Evolutionary conservation across 2,329 filamentous ascomycete genomes (phyloP), one percentile per base, ranked within the genome.

Genomic region (Aspergillus felis): DNA sequence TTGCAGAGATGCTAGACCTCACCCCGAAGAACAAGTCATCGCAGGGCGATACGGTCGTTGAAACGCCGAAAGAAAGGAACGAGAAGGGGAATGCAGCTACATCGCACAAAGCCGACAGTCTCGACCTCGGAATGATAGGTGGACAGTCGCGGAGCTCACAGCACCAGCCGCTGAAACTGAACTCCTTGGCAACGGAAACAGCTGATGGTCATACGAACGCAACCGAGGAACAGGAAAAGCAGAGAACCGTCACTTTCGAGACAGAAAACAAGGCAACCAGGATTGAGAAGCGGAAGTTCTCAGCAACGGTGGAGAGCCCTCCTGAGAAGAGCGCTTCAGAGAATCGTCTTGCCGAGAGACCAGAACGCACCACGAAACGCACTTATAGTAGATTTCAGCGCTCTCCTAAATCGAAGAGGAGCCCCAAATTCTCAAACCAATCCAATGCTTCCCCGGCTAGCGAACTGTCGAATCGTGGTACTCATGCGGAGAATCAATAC

Each of bases 1-100:
- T 74, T 44, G 65, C 65, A 20, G 64, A 62, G 53, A 61, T 73
- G 48, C 61, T 74, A 24, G 64, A 66, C 35, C 64, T 67, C 7
- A 64, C 61, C 2, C 59, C 63, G 1, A 63, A 66, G 27, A 59
- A 62, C 20, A 12, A 49, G 12, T 38, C 29, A 8, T 24, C 44
- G 8, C 53, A 48, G 9, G 56, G 54, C 8, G 50, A 17, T 24
- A 22, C 42, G 32, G n/a, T 41, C 2, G 20, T 38, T 14, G 51
- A 53, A 41, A 46, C 5, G 22, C n/a, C 44, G 10, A 47, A 14
- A 47, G 22, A n/a, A 20, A 8, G 20, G 22, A 42, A 42, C 5
- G 22, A 25, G 22, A 12, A 47, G 10, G 22, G 20, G 3, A 47
- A 3, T 12, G 20, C 6, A 47, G 22, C 22, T 24, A 14, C 24